Base-by-base conservation (phyloP, 805 yeast genomes). In the Zygotorulaspora danielsina region DNA sequence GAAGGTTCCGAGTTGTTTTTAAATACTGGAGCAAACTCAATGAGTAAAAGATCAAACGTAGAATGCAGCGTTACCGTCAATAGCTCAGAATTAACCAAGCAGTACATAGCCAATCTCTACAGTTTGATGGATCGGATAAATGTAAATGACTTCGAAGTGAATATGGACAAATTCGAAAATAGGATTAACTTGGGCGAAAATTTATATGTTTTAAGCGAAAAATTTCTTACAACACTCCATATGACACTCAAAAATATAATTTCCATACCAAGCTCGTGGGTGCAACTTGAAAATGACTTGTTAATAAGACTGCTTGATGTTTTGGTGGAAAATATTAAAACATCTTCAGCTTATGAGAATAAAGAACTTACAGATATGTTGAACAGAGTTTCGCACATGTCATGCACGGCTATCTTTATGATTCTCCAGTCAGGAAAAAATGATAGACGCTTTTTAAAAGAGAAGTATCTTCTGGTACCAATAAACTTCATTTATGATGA, bases 381-480 rank as follows among this genome's bases (percentile, higher is more conserved):
- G n/a, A 60, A 57, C 16, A 51, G 38, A 20, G 57, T 56, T 31
- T 63, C 66, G 5, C 49, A 64, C 17, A 21, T 46, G 26, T 67
- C 75, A 1, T 55, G 69, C 2, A 55, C 63, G 3, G 44, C 70
- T 3, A 55, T 75, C 4, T 55, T 78, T 32, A 46, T 57, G 3
- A 59, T 74, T 1, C 64, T 78, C 38, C 65, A 67, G 19, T 51
- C 73, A 11, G 60, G 63, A 24, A 50, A 67, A 29, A 43, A 53
- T 2, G 78, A 75, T 36, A 71, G 70, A 42, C 61, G 57, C 27
- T 49, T 81, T 3, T 69, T 70, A 39, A 45, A 72, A 18, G 81
- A 76, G 26, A 65, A 63, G 4, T 70, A 69, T 47, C 46, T 78
- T 11, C 48, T 51, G 3, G 60, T 67, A 2, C 66, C 73, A 0